phyloP scores from a whole-genome alignment of 345 rosid genomes.

The Sapria himalayana region DNA sequence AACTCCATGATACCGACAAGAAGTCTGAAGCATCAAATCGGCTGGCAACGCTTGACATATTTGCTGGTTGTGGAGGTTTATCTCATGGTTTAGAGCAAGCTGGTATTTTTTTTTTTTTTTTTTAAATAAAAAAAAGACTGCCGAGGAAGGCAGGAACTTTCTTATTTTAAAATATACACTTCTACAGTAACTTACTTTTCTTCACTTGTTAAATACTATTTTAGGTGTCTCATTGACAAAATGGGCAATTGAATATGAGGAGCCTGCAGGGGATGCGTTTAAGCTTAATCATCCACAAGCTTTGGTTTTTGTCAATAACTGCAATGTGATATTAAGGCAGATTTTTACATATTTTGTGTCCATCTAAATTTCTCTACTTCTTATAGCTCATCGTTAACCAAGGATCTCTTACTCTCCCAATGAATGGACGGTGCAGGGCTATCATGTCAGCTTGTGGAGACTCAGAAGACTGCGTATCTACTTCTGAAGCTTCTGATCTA shows the following conservation, averaged over 20 bases:
- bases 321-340: conserved; percentile 71
- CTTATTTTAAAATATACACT: too few species aligned
- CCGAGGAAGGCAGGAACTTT: too few species aligned
- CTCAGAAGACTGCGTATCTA: conserved; percentile 56
- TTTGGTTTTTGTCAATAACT: conserved; percentile 44
- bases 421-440: conserved; percentile 59
- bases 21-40: conserved; percentile 15
- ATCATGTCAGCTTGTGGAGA: conserved; percentile 65
- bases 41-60: conserved; percentile 55
- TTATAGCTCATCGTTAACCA: too few species aligned
- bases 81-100: conserved; percentile 48
- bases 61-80: conserved; percentile 82
- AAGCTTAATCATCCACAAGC: conserved; percentile 49
- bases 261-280: conserved; percentile 76
- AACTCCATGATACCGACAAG: conserved; percentile 13
- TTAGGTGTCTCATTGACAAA: conserved; percentile 49
- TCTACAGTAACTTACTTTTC: too few species aligned
- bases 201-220: too few species aligned
- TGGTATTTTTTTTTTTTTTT: conserved; percentile 15
- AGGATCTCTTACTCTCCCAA: too few species aligned
- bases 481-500: conserved; percentile 43
- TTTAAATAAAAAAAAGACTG: too few species aligned
- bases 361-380: neutral
- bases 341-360: neutral
- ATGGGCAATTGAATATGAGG: conserved; percentile 91